Evolutionary conservation across 345 rosid genomes (phyloP).

Genomic region (Conringia planisiliqua): DNA sequence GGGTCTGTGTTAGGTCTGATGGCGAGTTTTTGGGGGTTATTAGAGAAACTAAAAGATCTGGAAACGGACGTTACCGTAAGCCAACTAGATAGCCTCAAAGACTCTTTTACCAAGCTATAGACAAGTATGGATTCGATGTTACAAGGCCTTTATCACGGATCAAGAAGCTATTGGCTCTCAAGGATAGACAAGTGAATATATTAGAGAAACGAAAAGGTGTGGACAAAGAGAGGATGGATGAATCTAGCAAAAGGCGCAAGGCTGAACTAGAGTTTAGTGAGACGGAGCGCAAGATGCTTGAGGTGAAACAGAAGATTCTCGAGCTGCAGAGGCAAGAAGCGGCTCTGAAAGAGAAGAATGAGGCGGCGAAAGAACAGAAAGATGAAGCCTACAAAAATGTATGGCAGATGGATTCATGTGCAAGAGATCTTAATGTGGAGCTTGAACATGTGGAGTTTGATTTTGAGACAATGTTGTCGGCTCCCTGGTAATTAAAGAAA

Average conservation of each 20-base stretch:
- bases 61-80: conserved; percentile 31
- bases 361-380: not conserved
- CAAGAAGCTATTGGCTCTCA: conserved; percentile 39
- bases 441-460: conserved; percentile 21
- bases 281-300: not conserved
- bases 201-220: conserved; percentile 22
- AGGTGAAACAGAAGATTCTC: conserved; percentile 26
- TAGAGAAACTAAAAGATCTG: conserved; percentile 45
- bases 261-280: conserved; percentile 32
- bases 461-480: conserved; percentile 34
- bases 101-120: conserved; percentile 45
- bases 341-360: conserved; percentile 3
- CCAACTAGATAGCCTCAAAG: conserved; percentile 41
- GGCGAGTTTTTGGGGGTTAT: conserved; percentile 49
- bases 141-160: conserved; percentile 34
- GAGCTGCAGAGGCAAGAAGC: conserved; percentile 39
- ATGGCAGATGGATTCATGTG: conserved; percentile 18
- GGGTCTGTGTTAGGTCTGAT: conserved; percentile 37
- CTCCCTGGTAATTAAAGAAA: conserved; percentile 33
- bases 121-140: conserved; percentile 59
- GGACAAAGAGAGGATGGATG: conserved; percentile 17
- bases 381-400: conserved; percentile 10
- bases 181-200: conserved; percentile 29
- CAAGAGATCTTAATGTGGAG: conserved; percentile 5
- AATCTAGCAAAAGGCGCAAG: not conserved